Conservation (phyloP, 2,329 filamentous ascomycete genomes). For the Colletotrichum sojae region DNA sequence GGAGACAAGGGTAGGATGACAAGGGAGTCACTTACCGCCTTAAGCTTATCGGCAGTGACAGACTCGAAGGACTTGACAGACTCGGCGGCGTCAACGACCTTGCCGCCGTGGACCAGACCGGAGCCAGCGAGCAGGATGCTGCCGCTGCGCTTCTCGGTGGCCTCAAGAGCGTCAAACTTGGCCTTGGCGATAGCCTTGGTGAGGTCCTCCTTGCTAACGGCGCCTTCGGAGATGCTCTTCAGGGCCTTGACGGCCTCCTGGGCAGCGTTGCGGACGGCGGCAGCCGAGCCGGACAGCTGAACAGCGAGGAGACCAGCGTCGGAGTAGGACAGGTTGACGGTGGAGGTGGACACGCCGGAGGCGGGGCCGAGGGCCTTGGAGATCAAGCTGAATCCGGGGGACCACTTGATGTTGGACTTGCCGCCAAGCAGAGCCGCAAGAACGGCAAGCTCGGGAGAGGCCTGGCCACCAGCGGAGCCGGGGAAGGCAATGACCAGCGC, state of each 20-base stretch:
- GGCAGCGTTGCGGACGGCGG: constrained; percentile 80
- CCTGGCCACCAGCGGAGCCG: constrained; percentile 83
- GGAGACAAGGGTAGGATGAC: neutral
- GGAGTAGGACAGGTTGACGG: constrained; percentile 88
- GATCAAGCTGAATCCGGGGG: constrained; percentile 90
- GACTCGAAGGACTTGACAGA: constrained; percentile 83
- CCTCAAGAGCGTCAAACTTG: constrained; percentile 91
- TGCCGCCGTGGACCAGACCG: constrained; percentile 84
- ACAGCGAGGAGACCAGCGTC: constrained; percentile 93
- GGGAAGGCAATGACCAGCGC: constrained; percentile 93
- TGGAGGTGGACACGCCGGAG: constrained; percentile 77
- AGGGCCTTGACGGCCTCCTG: constrained; percentile 84
- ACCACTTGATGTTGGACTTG: constrained; percentile 94
- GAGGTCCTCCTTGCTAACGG: constrained; percentile 86
- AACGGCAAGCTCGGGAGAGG: constrained; percentile 92
- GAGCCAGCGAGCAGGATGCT: constrained; percentile 88
- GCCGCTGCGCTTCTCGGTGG: constrained; percentile 81
- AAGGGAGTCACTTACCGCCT: constrained; percentile 75
- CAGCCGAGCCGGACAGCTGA: constrained; percentile 81
- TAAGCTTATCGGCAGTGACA: constrained; percentile 87
- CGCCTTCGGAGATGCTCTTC: constrained; percentile 83
- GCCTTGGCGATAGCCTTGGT: constrained; percentile 93
- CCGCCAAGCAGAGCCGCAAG: constrained; percentile 92
- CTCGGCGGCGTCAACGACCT: constrained; percentile 87
- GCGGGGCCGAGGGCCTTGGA: constrained; percentile 80